Evolutionary conservation across 1,284 basidiomycete species (phyloP), one percentile per base, ranked within the genome.

Genomic region (Sparassis latifolia): DNA sequence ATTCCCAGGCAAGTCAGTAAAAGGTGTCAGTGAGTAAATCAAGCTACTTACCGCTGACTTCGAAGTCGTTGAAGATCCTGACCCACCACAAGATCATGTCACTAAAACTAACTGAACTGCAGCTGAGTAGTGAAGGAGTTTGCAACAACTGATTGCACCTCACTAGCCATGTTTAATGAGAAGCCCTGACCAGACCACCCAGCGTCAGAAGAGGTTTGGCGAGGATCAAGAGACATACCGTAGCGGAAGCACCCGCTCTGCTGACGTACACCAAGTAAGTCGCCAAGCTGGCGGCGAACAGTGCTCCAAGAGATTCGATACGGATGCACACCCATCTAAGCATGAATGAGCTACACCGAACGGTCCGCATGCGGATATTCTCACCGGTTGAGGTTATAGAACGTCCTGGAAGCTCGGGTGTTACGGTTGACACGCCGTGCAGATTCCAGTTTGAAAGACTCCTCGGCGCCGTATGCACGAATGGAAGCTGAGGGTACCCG

Each of bases 401-500:
- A 79, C 2, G 72, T 72, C 40, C 77, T 63, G 2, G 72, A 72
- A 2, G 73, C 65, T 38, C 74, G 68, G 1, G 71, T 69, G 58
- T 76, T 80, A 37, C 66, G 67, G 55, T 83, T 71, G 42, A 82
- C 75, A 12, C 75, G 68, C 3, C 59, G 55, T 48, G 70, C 61
- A 2, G 76, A 74, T 56, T 79, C 75, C n/a, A 58, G 44, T 49
- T 63, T 70, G 66, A 82, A 80, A 1, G 65, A 56, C 28, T 65
- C 50, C 59, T 83, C 73, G 12, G 77, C 78, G 4, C 75, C 74
- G 58, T 79, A 83, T 7, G 81, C 81, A 29, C 83, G 75, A 46
- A 86, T 78, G 3, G 82, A 84, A 2, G 75, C 82, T 82, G 52
- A 3, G 82, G 43, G 42, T 2, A 10, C 3, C 35, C 35, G 35